Evolutionary conservation across 441 rosid species (phyloP).

Genomic region (Macaranga tanarius): DNA sequence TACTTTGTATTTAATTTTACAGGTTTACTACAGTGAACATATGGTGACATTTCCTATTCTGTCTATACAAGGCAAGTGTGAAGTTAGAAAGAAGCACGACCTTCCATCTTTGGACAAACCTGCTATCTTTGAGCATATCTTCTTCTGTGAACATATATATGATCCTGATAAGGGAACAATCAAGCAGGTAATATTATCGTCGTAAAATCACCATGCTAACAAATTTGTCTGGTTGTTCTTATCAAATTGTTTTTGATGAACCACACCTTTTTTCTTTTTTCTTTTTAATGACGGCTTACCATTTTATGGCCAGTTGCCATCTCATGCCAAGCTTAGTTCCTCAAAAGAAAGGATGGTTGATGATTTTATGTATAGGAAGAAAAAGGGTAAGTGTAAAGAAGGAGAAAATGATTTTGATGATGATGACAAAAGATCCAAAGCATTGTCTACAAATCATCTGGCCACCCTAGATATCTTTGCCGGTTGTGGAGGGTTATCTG

Average conservation of each 20-base stretch:
- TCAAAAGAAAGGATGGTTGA: constrained; percentile 47
- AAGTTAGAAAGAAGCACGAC: constrained; percentile 61
- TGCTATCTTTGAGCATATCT: constrained; percentile 51
- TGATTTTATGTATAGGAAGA: constrained; percentile 51
- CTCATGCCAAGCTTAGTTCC: constrained; percentile 47
- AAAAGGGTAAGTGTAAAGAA: constrained; percentile 74
- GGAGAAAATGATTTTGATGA: constrained; percentile 43
- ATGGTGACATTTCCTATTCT: constrained; percentile 33
- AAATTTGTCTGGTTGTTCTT: not conserved
- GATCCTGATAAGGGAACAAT: constrained; percentile 38
- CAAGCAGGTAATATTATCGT: constrained; percentile 46
- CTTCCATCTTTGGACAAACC: constrained; percentile 41
- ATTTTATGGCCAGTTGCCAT: constrained; percentile 66
- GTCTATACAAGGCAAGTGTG: constrained; percentile 62
- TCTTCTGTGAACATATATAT: constrained; percentile 64
- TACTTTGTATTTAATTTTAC: constrained; percentile 2
- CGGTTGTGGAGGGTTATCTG: constrained; percentile 90
- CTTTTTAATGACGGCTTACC: not conserved
- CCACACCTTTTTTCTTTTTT: constrained; percentile 4
- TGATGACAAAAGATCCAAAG: constrained; percentile 35
- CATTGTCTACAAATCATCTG: constrained; percentile 28
- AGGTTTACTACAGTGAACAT: constrained; percentile 65
- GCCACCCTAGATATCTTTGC: constrained; percentile 83
- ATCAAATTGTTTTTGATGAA: not conserved
- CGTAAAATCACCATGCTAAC: not conserved